These are phyloP conservation scores for Lactifluus rugatus DNA, from an alignment of 768 basidiomycete genomes.

Conservation along the genomic window DNA sequence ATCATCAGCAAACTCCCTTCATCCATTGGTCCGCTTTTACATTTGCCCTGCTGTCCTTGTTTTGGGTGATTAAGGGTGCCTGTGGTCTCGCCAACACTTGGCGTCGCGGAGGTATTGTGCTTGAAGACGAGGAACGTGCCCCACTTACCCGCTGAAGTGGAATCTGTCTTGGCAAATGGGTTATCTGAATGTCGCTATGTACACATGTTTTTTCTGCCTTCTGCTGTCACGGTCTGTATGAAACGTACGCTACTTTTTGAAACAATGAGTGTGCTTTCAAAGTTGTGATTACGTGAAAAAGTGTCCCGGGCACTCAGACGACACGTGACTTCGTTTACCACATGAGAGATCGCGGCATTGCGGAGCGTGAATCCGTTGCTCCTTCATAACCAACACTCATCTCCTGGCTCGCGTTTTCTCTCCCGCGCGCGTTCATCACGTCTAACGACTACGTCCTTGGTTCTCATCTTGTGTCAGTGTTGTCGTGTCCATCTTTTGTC, in stretches of 20 bases:
- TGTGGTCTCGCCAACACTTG: slow-evolving; percentile 38
- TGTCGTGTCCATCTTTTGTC: background rate
- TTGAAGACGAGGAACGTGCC: slow-evolving; percentile 81
- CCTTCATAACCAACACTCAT: slow-evolving; percentile 6
- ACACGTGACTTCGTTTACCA: slow-evolving; percentile 20
- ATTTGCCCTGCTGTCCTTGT: slow-evolving; percentile 73
- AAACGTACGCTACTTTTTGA: background rate
- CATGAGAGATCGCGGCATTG: background rate
- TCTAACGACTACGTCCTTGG: background rate
- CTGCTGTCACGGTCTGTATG: background rate
- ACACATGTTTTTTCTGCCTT: background rate
- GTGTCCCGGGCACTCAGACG: no score
- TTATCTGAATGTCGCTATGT: background rate
- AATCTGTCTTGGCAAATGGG: background rate
- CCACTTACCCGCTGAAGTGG: slow-evolving; percentile 49
- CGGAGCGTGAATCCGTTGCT: slow-evolving; percentile 15
- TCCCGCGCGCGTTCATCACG: background rate
- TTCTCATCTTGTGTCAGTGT: background rate
- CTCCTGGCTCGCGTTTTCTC: background rate
- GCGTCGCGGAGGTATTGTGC: slow-evolving; percentile 42
- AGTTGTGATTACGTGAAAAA: no score
- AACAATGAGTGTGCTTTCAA: no score
- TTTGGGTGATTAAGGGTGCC: slow-evolving; percentile 76
- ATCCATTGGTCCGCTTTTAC: slow-evolving; percentile 86
- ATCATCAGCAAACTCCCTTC: slow-evolving; percentile 60